Evolutionary conservation across 139 green algal genomes (phyloP), one percentile per base, ranked within the genome.

Genomic region (Nannochloris sp.): DNA sequence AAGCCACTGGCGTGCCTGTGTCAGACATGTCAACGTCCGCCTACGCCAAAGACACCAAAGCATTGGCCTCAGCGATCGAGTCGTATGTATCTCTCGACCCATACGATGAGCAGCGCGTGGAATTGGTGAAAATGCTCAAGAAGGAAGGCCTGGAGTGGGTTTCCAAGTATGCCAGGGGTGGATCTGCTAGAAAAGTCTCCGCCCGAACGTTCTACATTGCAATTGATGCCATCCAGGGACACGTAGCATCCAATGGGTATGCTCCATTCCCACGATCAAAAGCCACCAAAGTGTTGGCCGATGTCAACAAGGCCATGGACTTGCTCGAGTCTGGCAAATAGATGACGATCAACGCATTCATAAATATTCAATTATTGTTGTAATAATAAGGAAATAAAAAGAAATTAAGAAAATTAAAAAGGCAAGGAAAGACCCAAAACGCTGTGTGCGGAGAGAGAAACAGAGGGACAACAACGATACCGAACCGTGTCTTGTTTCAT

Each of bases 181-280:
- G 80, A 31, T 66, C 21, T 25, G 80, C 67, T 5, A 64, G 79
- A 31, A 79, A 76, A 25, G 31, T 62, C n/a, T 74, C 56, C 4
- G 80, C 78, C 0, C 57, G 75, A 15, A 79, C 68, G 43, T 55
- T 86, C 7, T 86, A 86, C 71, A 75, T 84, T 10, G 78, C 63
- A 1, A 60, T 82, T 2, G 79, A 86, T 48, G 74, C 78, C 7
- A 40, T 86, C 37, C 76, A 75, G 37, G 79, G 67, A 2, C 73
- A 81, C 34, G 19, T 82, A 5, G 69, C 64, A 37, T 64, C 44
- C 16, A 75, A 81, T 54, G 75, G 75, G 60, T 80, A 74, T 44
- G 73, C 72, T 6, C 78, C 78, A 19, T 66, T 83, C 40, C 78
- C 74, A 15, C 11, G 29, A n/a, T 27, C 7, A 18, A 82, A 82